These are phyloP conservation scores for Aureobasidium vineae DNA, from an alignment of 2,329 filamentous ascomycete species.

Conservation along the genomic window DNA sequence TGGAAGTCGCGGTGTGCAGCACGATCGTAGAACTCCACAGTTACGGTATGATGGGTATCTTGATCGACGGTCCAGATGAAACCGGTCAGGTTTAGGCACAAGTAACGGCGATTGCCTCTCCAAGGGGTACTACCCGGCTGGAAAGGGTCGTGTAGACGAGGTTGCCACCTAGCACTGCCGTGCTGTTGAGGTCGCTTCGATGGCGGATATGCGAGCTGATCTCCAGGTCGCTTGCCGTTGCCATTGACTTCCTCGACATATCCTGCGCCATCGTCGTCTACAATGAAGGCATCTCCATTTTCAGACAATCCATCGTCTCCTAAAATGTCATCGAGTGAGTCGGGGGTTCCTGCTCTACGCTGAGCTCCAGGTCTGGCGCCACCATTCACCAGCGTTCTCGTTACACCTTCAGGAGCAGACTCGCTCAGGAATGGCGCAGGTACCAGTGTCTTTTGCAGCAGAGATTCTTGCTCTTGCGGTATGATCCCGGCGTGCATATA, in stretches of 20 bases:
- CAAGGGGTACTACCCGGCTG: conserved; percentile 95
- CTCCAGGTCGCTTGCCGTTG: conserved; percentile 59
- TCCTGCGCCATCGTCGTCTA: conserved; percentile 92
- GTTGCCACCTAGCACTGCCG: conserved; percentile 46
- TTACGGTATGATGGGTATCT: conserved; percentile 83
- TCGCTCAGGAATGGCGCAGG: conserved; percentile 85
- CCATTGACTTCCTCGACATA: conserved; percentile 67
- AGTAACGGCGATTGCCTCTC: conserved; percentile 89
- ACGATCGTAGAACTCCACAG: conserved; percentile 95
- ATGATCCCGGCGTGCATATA: conserved; percentile 78
- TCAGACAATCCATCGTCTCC: conserved; percentile 59
- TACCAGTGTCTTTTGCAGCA: conserved; percentile 59
- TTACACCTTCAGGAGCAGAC: conserved; percentile 65
- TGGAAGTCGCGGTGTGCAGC: conserved; percentile 92
- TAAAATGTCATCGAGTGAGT: conserved; percentile 81
- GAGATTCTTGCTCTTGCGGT: conserved; percentile 48
- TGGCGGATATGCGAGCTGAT: conserved; percentile 41
- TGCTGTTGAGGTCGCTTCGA: conserved; percentile 51
- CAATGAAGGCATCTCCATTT: conserved; percentile 75
- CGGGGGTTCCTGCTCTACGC: conserved; percentile 60
- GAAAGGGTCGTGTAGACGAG: conserved; percentile 77
- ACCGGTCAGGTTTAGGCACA: conserved; percentile 89
- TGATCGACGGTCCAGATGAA: conserved; percentile 98
- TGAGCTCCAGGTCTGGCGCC: conserved; percentile 53
- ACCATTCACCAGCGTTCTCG: conserved; percentile 57